These are phyloP conservation scores for Sporodiniella umbellata DNA, from an alignment of 371 early-diverging fungal species.

Conservation along the genomic window DNA sequence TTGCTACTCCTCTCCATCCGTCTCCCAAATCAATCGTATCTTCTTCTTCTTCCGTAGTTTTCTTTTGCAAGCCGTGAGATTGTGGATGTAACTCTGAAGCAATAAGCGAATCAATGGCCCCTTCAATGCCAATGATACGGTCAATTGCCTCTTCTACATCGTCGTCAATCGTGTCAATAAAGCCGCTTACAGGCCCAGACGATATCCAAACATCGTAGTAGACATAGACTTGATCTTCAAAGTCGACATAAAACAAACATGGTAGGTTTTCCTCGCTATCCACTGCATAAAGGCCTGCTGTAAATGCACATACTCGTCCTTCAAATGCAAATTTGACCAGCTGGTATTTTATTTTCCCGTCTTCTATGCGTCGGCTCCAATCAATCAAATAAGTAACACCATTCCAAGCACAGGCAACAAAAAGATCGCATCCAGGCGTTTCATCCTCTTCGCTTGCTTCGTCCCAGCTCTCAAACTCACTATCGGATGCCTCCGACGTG, in stretches of 20 bases:
- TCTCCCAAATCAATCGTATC: conserved; percentile 41
- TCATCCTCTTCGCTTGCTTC: conserved; percentile 24
- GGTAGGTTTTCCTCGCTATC: conserved; percentile 68
- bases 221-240: conserved; percentile 78
- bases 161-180: conserved; percentile 44
- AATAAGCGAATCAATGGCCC: conserved; percentile 23
- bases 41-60: conserved; percentile 9
- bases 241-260: conserved; percentile 79
- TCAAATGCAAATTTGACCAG: conserved; percentile 77
- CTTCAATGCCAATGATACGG: conserved; percentile 34
- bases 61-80: background rate
- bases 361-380: conserved; percentile 34
- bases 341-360: conserved; percentile 52
- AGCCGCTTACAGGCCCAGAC: conserved; percentile 43
- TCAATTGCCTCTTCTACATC: conserved; percentile 46
- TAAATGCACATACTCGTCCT: conserved; percentile 76
- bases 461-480: conserved; percentile 17
- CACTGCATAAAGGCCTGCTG: conserved; percentile 72
- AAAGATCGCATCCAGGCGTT: conserved; percentile 53
- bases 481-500: conserved; percentile 12
- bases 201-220: conserved; percentile 68
- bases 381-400: conserved; percentile 75
- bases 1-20: conserved; percentile 42
- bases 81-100: conserved; percentile 1
- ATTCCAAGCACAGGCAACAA: conserved; percentile 81